Evolutionary conservation across 176 grass and related monocot species (phyloP).

Genomic region (Coix lacrymajobi): DNA sequence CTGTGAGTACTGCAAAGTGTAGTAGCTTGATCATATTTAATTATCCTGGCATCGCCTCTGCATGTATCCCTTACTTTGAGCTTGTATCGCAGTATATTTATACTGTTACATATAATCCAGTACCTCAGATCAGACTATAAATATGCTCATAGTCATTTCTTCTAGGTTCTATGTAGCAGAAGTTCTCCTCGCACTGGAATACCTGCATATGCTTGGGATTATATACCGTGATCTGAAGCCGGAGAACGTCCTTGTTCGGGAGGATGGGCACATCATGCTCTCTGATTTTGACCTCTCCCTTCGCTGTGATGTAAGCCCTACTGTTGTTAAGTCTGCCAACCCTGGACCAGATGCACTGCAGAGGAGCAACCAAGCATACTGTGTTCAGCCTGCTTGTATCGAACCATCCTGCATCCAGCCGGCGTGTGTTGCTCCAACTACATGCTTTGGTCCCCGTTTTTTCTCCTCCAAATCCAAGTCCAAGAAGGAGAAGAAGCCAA

Average conservation of each 20-base stretch:
- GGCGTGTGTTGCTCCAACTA: conserved; percentile 58
- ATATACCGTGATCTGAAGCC: conserved; percentile 86
- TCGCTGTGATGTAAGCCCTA: conserved; percentile 52
- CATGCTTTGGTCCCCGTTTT: conserved; percentile 63
- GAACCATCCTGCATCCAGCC: conserved; percentile 80
- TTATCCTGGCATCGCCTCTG: not conserved
- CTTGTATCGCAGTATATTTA: not conserved
- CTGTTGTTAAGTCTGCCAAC: conserved; percentile 53
- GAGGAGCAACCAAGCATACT: conserved; percentile 51
- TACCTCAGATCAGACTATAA: not conserved
- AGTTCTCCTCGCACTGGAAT: conserved; percentile 64
- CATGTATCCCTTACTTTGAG: not conserved
- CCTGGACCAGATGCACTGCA: conserved; percentile 45
- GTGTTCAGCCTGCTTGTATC: conserved; percentile 66
- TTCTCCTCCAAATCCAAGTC: conserved; percentile 60
- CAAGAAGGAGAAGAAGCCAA: conserved; percentile 49
- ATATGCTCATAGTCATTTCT: conserved; percentile 17
- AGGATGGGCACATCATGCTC: conserved; percentile 83
- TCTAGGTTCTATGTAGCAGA: conserved; percentile 73
- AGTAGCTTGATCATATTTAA: not conserved
- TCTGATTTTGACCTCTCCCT: conserved; percentile 80
- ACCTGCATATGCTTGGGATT: conserved; percentile 85
- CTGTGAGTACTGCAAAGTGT: not conserved
- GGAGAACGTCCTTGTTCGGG: conserved; percentile 74
- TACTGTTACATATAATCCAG: not conserved